A percentile compares a stretch with the other conserved stretches of the same genome.
phyloP scores from a whole-genome alignment of 1,284 basidiomycete species.

The Hemileia vastatrix region DNA sequence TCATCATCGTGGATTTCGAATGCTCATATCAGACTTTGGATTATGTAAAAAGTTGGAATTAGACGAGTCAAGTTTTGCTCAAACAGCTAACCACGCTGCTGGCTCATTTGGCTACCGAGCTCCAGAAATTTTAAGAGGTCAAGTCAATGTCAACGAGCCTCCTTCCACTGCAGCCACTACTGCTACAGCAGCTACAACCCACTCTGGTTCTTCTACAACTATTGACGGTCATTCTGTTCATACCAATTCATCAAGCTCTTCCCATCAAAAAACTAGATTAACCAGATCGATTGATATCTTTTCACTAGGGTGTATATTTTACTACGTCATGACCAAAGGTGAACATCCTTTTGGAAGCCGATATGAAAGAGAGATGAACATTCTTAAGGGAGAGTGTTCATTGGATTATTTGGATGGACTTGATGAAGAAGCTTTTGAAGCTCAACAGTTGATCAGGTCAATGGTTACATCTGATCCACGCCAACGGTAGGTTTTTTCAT shows the following conservation, averaged over 20 bases:
- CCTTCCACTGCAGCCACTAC: slow-evolving; percentile 39
- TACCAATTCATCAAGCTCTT: neutral
- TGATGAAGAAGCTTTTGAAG: slow-evolving; percentile 84
- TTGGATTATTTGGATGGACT: slow-evolving; percentile 63
- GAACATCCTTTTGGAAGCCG: slow-evolving; percentile 81
- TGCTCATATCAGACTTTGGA: slow-evolving; percentile 93
- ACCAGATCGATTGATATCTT: slow-evolving; percentile 93
- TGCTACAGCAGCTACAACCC: slow-evolving; percentile 8
- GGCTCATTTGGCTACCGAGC: slow-evolving; percentile 91
- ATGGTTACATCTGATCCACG: slow-evolving; percentile 69
- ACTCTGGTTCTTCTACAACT: neutral
- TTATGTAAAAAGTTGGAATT: slow-evolving; percentile 82
- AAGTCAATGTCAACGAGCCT: slow-evolving; percentile 74
- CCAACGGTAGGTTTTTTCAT: slow-evolving; percentile 54
- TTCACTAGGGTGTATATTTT: slow-evolving; percentile 82
- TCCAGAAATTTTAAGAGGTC: slow-evolving; percentile 80
- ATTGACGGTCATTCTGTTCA: neutral
- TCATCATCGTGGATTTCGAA: slow-evolving; percentile 51
- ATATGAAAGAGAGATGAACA: slow-evolving; percentile 84
- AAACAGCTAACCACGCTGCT: slow-evolving; percentile 60
- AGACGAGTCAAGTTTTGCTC: slow-evolving; percentile 86
- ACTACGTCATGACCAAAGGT: slow-evolving; percentile 77
- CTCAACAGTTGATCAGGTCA: slow-evolving; percentile 60
- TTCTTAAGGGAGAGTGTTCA: slow-evolving; percentile 64
- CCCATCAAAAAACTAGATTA: slow-evolving; percentile 54